Base-by-base conservation (phyloP, 2,329 filamentous ascomycete genomes). In the Aspergillus piperis region DNA sequence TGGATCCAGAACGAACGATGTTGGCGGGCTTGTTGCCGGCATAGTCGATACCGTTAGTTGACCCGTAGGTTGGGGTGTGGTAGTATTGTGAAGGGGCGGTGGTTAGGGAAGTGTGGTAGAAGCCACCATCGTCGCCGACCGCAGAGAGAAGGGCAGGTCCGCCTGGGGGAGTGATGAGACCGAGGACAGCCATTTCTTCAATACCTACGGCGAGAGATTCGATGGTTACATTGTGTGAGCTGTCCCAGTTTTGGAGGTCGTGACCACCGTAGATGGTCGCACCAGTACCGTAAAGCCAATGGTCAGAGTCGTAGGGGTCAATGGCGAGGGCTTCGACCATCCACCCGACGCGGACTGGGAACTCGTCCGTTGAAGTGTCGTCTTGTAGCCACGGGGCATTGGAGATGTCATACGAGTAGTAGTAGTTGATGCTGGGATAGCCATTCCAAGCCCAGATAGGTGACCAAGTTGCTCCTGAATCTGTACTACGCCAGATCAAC, bases 261-360 rank as follows among this genome's bases (percentile, higher is more conserved):
- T 81, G 80, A 1, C 84, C 82, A 8, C 83, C 83, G 39, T 80
- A 84, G 48, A 85, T 72, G 0, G 82, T 84, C n/a, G 81, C 71
- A 2, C 85, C 84, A 0, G 85, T 87, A n/a, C 82, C 83, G 59
- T 87, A 87, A 0, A 86, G 73, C 83, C 83, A 86, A 68, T 86
- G 84, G 66, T 86, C 78, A 58, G 83, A 85, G 65, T 87, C 83
- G 25, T 81, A 78, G 0, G 85, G 85, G 66, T 87, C 78, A 53
- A 87, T 87, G 21, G 82, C 82, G 7, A 87, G 70, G 0, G 80
- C 74, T 66, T 87, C 85, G 8, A 86, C 83, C 85, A 86, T 87
- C 84, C 84, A 87, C 1, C 85, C 85, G 3, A 87, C 62, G 3
- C 62, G 59, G 3, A 62, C 63, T 25, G 63, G 62, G 25, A 67